These are phyloP conservation scores for Stereum hirsutum DNA, from an alignment of 1,284 basidiomycete species.

Conservation along the genomic window DNA sequence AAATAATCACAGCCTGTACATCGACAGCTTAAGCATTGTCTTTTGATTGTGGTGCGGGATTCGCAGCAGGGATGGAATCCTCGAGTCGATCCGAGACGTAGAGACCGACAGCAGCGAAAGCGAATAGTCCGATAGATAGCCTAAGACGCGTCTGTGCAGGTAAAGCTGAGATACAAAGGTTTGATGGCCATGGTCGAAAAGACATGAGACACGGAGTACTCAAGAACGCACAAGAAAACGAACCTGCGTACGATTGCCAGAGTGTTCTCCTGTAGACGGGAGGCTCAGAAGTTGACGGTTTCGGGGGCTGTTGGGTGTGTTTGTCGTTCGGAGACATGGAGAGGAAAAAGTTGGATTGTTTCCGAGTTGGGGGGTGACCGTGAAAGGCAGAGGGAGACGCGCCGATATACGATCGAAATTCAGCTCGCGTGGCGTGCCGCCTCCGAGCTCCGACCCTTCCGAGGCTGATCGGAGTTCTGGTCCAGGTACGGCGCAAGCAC, in stretches of 20 bases:
- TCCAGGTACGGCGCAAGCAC: too few species aligned
- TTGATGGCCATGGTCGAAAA: neutral
- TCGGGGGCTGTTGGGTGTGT: neutral
- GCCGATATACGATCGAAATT: too few species aligned
- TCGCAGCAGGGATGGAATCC: constrained; percentile 18
- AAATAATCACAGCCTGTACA: too few species aligned
- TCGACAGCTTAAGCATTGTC: too few species aligned
- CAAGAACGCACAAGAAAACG: neutral
- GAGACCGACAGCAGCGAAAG: constrained; percentile 41
- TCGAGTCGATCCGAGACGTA: constrained; percentile 49
- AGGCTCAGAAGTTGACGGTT: neutral
- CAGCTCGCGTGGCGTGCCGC: too few species aligned
- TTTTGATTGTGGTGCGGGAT: neutral
- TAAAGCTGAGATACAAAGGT: constrained; percentile 32
- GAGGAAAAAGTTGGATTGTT: too few species aligned
- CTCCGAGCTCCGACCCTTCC: too few species aligned
- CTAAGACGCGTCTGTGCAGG: constrained; percentile 50
- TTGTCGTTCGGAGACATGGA: neutral
- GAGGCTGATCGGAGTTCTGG: too few species aligned
- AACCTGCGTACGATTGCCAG: constrained; percentile 27
- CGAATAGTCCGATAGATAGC: constrained; percentile 45
- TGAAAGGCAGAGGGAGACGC: too few species aligned
- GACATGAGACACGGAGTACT: neutral
- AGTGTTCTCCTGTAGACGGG: constrained; percentile 17
- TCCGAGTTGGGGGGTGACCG: too few species aligned